phyloP scores from a whole-genome alignment of 2,329 filamentous ascomycete species.

The Fusarium oligoseptatum region DNA sequence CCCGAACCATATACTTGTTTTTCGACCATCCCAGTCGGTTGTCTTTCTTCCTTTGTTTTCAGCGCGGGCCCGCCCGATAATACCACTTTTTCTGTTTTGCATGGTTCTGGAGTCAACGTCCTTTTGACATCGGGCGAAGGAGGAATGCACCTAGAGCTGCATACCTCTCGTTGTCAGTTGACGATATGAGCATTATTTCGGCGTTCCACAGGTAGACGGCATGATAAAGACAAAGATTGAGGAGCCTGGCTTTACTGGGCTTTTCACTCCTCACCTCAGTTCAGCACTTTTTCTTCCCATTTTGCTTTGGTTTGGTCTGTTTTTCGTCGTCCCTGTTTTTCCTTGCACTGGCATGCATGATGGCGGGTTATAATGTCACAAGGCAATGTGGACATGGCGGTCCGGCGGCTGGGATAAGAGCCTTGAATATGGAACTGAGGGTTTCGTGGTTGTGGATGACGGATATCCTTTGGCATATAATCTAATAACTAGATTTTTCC shows the following conservation, averaged over 20 bases:
- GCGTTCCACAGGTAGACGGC: constrained; percentile 46
- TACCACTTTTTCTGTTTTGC: constrained; percentile 42
- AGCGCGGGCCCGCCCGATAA: constrained; percentile 38
- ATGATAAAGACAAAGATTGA: constrained; percentile 22
- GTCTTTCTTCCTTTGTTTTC: constrained; percentile 26
- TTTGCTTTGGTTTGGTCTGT: constrained; percentile 23
- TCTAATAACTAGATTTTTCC: constrained; percentile 26
- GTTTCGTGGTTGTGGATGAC: constrained; percentile 13
- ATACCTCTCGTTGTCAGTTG: constrained; percentile 26
- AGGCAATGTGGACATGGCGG: constrained; percentile 16
- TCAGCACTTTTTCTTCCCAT: constrained; percentile 5
- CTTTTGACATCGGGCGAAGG: constrained; percentile 16
- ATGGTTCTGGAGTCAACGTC: constrained; percentile 42
- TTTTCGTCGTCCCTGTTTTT: constrained; percentile 16
- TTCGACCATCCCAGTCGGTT: constrained; percentile 6
- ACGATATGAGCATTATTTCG: constrained; percentile 43
- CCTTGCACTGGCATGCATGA: constrained; percentile 24
- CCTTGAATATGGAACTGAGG: constrained; percentile 26
- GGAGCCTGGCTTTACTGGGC: constrained; percentile 14
- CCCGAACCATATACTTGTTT: constrained; percentile 16
- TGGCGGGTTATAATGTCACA: constrained; percentile 31
- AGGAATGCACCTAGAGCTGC: constrained; percentile 11
- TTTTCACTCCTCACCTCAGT: constrained; percentile 11
- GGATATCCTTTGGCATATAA: constrained; percentile 34
- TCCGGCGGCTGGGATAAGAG: constrained; percentile 18